Evolutionary conservation across 352 stramenopile species (phyloP).

Genomic region (Globisporangium cylindrosporum): DNA sequence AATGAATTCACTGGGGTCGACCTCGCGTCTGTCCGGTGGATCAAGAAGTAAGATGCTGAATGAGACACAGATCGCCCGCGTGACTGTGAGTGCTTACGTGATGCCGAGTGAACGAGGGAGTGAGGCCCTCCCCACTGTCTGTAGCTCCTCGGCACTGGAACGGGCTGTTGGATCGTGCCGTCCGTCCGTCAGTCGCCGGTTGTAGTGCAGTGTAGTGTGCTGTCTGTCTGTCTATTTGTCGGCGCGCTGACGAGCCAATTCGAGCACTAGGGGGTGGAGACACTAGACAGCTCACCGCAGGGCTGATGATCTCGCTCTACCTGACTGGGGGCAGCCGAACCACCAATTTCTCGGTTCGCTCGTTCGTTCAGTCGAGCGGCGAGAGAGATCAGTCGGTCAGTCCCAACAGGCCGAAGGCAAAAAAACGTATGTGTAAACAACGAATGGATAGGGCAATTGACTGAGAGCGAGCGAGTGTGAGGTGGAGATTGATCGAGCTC

Average conservation of each 20-base stretch:
- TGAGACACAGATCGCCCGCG: too few species aligned
- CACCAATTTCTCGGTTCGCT: neutral
- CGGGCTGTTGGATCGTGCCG: neutral
- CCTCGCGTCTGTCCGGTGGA: neutral
- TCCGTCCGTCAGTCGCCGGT: neutral
- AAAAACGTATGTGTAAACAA: conserved; percentile 1
- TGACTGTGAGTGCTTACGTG: neutral
- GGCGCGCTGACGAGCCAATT: neutral
- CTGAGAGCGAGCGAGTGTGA: neutral
- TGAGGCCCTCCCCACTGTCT: too few species aligned
- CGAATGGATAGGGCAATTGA: neutral
- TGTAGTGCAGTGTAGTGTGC: neutral
- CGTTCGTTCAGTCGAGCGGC: neutral
- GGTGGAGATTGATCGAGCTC: neutral
- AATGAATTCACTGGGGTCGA: too few species aligned
- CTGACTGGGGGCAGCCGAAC: neutral
- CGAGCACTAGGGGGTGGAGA: too few species aligned
- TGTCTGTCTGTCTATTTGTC: neutral
- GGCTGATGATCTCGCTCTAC: neutral
- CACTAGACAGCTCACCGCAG: too few species aligned
- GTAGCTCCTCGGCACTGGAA: neutral
- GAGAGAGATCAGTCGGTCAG: neutral
- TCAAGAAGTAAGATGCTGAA: neutral
- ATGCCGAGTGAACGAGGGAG: too few species aligned
- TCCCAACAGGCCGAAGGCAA: neutral